phyloP scores from a whole-genome alignment of 2,329 filamentous ascomycete genomes.

The Cercospora sp. region DNA sequence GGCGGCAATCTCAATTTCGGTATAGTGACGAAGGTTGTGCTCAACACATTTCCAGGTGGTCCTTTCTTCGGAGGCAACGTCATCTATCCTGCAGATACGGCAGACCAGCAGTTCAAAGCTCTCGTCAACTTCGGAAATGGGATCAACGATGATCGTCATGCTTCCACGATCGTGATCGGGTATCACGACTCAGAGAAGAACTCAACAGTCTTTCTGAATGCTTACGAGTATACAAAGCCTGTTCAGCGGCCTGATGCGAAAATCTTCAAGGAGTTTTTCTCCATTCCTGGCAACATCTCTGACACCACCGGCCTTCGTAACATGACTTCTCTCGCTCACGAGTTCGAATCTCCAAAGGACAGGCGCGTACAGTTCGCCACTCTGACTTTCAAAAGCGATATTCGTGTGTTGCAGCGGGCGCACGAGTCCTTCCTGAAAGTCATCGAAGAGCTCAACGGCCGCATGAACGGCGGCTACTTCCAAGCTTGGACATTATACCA shows the following conservation, averaged over 20 bases:
- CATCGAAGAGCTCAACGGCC: constrained; percentile 4
- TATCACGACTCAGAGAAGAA: constrained; percentile 17
- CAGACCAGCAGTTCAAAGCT: constrained; percentile 19
- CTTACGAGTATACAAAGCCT: constrained; percentile 22
- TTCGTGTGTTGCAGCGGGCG: constrained; percentile 22
- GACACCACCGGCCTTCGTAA: constrained; percentile 25
- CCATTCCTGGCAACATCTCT: constrained; percentile 20
- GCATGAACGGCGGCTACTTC: constrained; percentile 13
- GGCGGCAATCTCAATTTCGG: constrained; percentile 32
- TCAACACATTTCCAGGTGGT: constrained; percentile 25
- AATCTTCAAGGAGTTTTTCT: constrained; percentile 24
- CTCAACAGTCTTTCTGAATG: constrained; percentile 21
- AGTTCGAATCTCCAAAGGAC: constrained; percentile 21
- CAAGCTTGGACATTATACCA: constrained; percentile 20
- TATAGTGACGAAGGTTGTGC: constrained; percentile 31
- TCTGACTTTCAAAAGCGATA: constrained; percentile 24
- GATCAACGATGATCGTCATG: constrained; percentile 21
- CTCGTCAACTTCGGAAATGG: constrained; percentile 22
- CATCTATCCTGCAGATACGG: constrained; percentile 17
- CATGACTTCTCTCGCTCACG: constrained; percentile 23
- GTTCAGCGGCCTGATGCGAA: constrained; percentile 16
- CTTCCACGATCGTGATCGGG: constrained; percentile 20
- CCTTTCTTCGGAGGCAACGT: constrained; percentile 20
- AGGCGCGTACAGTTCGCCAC: constrained; percentile 22
- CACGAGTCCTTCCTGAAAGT: constrained; percentile 20